Percentiles rank a stretch among this genome's conserved stretches.
Conservation (phyloP, 2,329 filamentous ascomycete genomes). For the Cladosporium sp. region DNA sequence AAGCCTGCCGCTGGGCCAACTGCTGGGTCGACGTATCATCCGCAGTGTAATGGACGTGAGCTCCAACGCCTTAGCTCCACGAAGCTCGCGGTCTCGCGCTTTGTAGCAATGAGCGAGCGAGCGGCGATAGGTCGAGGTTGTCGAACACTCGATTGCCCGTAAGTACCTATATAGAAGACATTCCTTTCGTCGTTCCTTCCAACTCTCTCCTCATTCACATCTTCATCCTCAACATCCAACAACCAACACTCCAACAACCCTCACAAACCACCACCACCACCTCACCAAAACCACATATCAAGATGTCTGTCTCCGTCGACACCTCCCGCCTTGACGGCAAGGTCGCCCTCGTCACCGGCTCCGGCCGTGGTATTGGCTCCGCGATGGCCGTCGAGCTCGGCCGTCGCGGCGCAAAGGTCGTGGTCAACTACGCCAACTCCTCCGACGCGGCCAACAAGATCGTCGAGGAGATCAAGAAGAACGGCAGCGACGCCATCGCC, state of each 20-base stretch:
- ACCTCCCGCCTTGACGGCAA: conserved; percentile 51
- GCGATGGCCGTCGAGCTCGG: conserved; percentile 64
- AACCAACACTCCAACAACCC: conserved; percentile 11
- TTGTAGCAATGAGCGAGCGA: conserved; percentile 3
- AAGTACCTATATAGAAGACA: conserved; percentile 7
- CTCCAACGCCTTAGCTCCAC: conserved; percentile 9
- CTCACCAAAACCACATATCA: conserved; percentile 26
- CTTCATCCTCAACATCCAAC: background rate
- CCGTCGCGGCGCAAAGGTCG: conserved; percentile 60
- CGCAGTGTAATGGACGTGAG: conserved; percentile 4
- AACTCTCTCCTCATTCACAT: conserved; percentile 9
- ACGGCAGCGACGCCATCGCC: conserved; percentile 57
- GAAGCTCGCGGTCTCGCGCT: conserved; percentile 12
- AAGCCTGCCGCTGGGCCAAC: background rate
- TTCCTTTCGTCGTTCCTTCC: background rate
- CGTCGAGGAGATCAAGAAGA: conserved; percentile 60
- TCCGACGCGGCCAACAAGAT: conserved; percentile 60
- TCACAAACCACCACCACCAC: background rate
- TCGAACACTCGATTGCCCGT: background rate
- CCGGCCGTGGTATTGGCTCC: conserved; percentile 60
- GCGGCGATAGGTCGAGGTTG: background rate
- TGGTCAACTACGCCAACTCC: conserved; percentile 65
- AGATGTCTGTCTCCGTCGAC: conserved; percentile 36
- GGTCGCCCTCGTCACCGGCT: conserved; percentile 51
- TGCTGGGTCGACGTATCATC: conserved; percentile 9